Conservation (phyloP, 345 rosid species). For the Syzygium aromaticum region DNA sequence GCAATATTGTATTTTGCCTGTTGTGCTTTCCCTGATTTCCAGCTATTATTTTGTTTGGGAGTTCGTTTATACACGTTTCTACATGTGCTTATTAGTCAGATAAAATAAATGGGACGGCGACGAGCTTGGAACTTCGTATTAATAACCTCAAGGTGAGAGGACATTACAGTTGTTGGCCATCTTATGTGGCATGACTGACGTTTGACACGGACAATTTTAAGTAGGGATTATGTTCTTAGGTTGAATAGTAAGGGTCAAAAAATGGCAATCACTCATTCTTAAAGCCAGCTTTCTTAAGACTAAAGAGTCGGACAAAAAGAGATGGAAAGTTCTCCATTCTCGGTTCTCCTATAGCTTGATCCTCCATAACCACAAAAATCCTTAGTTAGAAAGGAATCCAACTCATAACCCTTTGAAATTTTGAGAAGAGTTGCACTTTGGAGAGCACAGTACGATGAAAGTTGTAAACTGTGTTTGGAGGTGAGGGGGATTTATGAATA, state of each 20-base stretch:
- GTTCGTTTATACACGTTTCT: too few relatives aligned
- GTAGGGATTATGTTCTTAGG: neutral
- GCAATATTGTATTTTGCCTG: too few relatives aligned
- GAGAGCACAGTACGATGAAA: neutral
- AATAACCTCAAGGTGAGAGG: too few relatives aligned
- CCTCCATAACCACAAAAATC: rapidly evolving
- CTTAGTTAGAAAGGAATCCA: neutral
- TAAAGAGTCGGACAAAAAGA: rapidly evolving
- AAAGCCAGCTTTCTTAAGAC: neutral
- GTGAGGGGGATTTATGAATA: neutral
- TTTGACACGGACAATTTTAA: neutral
- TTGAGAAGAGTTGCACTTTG: neutral
- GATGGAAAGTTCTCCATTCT: neutral
- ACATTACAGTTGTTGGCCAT: neutral
- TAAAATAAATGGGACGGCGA: too few relatives aligned
- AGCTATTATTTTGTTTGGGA: too few relatives aligned
- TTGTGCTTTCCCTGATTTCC: too few relatives aligned
- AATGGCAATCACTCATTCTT: neutral
- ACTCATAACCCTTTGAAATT: neutral
- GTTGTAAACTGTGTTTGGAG: neutral
- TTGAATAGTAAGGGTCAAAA: neutral
- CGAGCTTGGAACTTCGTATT: too few relatives aligned
- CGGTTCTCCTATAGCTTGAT: neutral
- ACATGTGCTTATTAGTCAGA: too few relatives aligned
- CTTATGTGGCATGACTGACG: rapidly evolving